Conservation (phyloP, 345 rosid species). For the Laguncularia racemosa region DNA sequence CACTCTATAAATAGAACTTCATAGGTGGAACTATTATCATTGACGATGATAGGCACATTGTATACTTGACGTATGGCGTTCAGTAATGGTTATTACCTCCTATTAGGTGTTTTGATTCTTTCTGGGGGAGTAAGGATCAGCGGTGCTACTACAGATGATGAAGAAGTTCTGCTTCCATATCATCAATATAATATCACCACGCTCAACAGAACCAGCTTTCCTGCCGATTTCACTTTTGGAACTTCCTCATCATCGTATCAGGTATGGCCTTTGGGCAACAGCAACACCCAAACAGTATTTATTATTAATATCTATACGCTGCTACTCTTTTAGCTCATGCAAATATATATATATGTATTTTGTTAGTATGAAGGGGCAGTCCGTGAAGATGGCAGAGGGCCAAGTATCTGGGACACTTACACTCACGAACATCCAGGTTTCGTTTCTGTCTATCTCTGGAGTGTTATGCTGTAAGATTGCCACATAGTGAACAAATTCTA, state of each 20-base stretch:
- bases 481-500: no score
- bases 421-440: constrained; percentile 7
- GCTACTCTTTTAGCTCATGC: no score
- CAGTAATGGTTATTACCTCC: no score
- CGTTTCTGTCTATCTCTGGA: neutral
- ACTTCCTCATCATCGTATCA: constrained; percentile 24
- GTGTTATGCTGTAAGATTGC: neutral
- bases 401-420: constrained; percentile 25
- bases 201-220: constrained; percentile 20
- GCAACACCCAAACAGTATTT: no score
- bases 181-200: neutral
- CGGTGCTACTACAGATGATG: neutral
- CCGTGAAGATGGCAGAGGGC: constrained; percentile 13
- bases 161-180: neutral
- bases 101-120: no score
- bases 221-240: constrained; percentile 20
- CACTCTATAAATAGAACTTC: no score
- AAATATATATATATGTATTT: neutral
- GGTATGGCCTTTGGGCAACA: no score
- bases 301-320: no score
- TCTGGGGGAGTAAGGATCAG: no score
- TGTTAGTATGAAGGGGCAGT: constrained; percentile 24
- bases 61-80: no score
- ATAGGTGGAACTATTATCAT: no score
- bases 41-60: no score